phyloP scores from a whole-genome alignment of 2,329 filamentous ascomycete species.

The Ramularia endophylla region DNA sequence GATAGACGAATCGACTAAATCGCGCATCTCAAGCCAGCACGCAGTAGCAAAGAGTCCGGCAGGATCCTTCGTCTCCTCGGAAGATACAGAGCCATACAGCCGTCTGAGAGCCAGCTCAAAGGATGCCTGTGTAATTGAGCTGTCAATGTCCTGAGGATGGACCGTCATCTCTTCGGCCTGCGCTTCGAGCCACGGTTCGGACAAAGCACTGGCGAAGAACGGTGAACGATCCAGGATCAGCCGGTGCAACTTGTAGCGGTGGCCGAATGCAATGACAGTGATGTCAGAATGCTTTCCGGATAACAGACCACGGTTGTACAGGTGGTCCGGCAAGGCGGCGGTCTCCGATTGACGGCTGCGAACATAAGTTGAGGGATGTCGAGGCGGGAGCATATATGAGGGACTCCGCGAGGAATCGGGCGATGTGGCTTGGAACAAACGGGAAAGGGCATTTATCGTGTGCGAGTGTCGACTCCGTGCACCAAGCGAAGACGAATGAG shows the following conservation, averaged over 20 bases:
- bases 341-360: constrained; percentile 20
- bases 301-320: constrained; percentile 48
- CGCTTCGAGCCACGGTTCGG: constrained; percentile 47
- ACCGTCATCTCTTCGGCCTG: constrained; percentile 47
- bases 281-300: constrained; percentile 51
- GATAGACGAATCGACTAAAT: constrained; percentile 49
- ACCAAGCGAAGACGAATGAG: constrained; percentile 26
- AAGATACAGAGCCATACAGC: constrained; percentile 46
- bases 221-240: constrained; percentile 51
- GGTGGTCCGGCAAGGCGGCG: constrained; percentile 42
- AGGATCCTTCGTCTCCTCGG: constrained; percentile 49
- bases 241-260: constrained; percentile 48
- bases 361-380: constrained; percentile 15
- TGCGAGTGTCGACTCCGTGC: constrained; percentile 34
- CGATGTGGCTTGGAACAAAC: constrained; percentile 36
- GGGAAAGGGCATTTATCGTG: constrained; percentile 23
- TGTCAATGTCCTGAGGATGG: constrained; percentile 49
- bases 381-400: constrained; percentile 33
- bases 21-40: constrained; percentile 54
- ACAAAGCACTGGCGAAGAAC: constrained; percentile 51
- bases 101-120: constrained; percentile 52
- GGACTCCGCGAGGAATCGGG: constrained; percentile 35
- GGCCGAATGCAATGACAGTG: constrained; percentile 47
- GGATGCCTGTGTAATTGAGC: constrained; percentile 46
- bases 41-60: constrained; percentile 51